Base-by-base conservation (phyloP, 139 green algal genomes). In the Chlorella sp. region DNA sequence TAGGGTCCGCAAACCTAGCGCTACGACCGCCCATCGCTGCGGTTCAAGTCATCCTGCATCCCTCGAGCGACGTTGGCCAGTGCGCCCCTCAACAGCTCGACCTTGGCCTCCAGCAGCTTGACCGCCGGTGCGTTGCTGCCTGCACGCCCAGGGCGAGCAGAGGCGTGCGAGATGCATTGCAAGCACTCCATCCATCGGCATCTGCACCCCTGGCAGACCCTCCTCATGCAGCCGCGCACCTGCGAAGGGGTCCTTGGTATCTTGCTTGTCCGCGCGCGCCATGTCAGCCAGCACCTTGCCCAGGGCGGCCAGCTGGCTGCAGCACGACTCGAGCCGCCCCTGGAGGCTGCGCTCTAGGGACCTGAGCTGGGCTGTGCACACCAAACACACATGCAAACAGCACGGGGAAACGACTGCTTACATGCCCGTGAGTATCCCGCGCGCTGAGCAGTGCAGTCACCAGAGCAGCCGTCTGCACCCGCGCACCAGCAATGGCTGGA, bases 221-320 rank as follows among this genome's bases (percentile, higher is more conserved):
- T n/a, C n/a, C n/a, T n/a, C n/a, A n/a, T n/a, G n/a, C n/a, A n/a
- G n/a, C n/a, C n/a, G n/a, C n/a, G n/a, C n/a, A n/a, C 67, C 67
- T 64, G 67, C 26, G 35, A 73, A 73, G 3, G 67, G 67, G 49
- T 73, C 63, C 67, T 73, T 73, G 67, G 3, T 64, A 27, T 62
- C 42, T 5, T 31, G 67, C 49, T 73, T 73, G 2, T 73, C 33
- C 33, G 63, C 63, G 30, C 23, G 30, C n/a, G 67, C 31, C 17
- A 73, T 31, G 30, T 73, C 67, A 3, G n/a, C 42, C 35, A 73
- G 49, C 36, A 24, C 35, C 2, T 3, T 23, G 2, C 35, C 20
- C 31, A 73, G 35, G 30, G 6, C 14, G 24, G 49, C 42, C 24
- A 73, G 49, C 67, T 73, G 67, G 2, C 31, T 14, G 33, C 34